A percentile compares a stretch with the other conserved stretches of the same genome.
Conservation (phyloP, 371 early-diverging fungal genomes). For the Lichtheimia ramosa region DNA sequence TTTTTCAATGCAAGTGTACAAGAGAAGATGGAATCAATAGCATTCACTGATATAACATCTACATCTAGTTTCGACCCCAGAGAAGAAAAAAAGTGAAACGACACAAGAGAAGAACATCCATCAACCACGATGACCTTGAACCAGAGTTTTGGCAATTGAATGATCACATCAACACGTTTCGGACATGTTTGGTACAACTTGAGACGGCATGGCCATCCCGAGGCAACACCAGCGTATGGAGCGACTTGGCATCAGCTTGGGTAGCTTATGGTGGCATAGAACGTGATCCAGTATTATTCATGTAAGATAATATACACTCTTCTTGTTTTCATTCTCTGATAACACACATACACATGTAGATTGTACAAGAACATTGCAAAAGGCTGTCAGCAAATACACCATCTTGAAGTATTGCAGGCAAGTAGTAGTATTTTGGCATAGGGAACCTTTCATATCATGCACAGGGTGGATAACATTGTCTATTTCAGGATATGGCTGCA, state of each 20-base stretch:
- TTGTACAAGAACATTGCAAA: slow-evolving; percentile 34
- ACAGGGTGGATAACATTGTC: too few species aligned
- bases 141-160: slow-evolving; percentile 27
- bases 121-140: slow-evolving; percentile 28
- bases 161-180: slow-evolving; percentile 7
- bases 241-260: slow-evolving; percentile 28
- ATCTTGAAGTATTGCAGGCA: slow-evolving; percentile 33
- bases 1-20: background rate
- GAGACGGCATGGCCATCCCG: background rate
- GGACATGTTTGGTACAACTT: background rate
- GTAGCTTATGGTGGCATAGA: slow-evolving; percentile 43
- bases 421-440: background rate
- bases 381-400: slow-evolving; percentile 27
- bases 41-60: background rate
- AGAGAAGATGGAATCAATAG: too few species aligned
- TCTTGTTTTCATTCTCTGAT: background rate
- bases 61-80: slow-evolving; percentile 23
- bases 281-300: slow-evolving; percentile 35
- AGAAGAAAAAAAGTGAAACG: slow-evolving; percentile 12
- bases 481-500: slow-evolving; percentile 16
- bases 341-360: slow-evolving; percentile 2
- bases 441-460: too few species aligned
- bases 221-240: slow-evolving; percentile 18
- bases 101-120: slow-evolving; percentile 14
- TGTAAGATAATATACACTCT: slow-evolving; percentile 24